Percentiles rank a stretch among this genome's conserved stretches.
Conservation (phyloP, 139 green algal species). For the Chlorella sp. region DNA sequence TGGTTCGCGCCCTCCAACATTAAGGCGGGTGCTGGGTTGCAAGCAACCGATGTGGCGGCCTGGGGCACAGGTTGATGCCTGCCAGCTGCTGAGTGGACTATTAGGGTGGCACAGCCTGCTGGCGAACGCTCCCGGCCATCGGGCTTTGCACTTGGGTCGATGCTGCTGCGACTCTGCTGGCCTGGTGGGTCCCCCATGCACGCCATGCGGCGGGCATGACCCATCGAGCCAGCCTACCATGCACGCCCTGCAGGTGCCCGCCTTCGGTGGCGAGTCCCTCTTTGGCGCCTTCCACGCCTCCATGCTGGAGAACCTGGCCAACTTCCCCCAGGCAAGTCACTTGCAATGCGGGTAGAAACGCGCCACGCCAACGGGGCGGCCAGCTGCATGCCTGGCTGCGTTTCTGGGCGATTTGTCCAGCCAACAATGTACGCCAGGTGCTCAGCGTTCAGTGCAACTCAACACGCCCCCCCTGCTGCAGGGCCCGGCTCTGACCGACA, state of each 20-base stretch:
- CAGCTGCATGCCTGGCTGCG: too few species aligned
- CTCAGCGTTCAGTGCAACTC: too few species aligned
- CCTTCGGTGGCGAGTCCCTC: constrained; percentile 75
- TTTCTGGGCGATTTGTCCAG: too few species aligned
- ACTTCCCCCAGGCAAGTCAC: constrained; percentile 75
- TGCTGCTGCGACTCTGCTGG: too few species aligned
- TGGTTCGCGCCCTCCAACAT: constrained; percentile 11
- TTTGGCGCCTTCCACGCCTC: constrained; percentile 75
- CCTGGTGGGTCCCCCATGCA: too few species aligned
- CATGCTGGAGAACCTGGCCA: constrained; percentile 76
- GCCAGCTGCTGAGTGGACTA: not conserved
- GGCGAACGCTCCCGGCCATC: not conserved
- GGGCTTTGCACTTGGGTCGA: not conserved
- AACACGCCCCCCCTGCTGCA: not conserved
- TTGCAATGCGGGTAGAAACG: too few species aligned
- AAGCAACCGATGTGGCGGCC: not conserved
- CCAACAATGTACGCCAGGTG: too few species aligned
- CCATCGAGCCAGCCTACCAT: not conserved
- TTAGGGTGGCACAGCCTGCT: too few species aligned
- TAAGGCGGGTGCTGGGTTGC: not conserved
- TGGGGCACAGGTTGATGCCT: not conserved
- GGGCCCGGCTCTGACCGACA: constrained; percentile 68
- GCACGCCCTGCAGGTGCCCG: constrained; percentile 35
- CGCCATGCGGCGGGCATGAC: too few species aligned
- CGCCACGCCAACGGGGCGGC: too few species aligned